Evolutionary conservation across 345 rosid species (phyloP), one percentile per base, ranked within the genome.

Genomic region (Salix purpurea): DNA sequence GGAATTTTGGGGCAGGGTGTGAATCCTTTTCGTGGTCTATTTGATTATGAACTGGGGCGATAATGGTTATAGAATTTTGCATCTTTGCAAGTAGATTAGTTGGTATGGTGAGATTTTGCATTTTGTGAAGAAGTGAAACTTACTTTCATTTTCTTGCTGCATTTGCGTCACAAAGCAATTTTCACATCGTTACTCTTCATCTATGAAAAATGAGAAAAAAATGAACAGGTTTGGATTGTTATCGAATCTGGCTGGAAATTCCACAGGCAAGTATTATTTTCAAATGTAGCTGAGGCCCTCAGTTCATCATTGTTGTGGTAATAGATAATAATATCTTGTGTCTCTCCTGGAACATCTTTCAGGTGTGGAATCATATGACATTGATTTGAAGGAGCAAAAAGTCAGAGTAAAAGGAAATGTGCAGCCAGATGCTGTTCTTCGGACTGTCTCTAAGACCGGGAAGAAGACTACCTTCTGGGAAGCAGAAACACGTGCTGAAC

Each of bases 401-500:
- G 97, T 94, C 72, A 94, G 90, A 0, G 98, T 92, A 75, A 91
- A 85, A 82, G 97, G 98, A 76, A 92, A 86, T 19, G 90, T 92
- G 67, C 85, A 88, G 81, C 92, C 92, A 0, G 92, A 91, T 58
- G 94, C 92, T n/a, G 97, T 92, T 77, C 77, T 90, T 7, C 88
- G 90, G 88, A 87, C 89, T 0, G 98, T 94, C 40, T 85, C 97
- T 3, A 94, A 94, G 87, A 91, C 93, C 0, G 34, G 34, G 69
- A 92, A 94, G 90, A 87, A 84, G 78, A 94, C 98, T 12, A 40
- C 88, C 56, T 94, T 92, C 79, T 94, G 98, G 96, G 94, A 85
- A 61, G 88, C 80, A 16, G 90, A 86, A 73, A 86, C 83, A 73
- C 83, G 87, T 7, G 85, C 82, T 2, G 81, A 84, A 76, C 65